These are phyloP conservation scores for Candida pseudofarinosa DNA, from an alignment of 805 yeast genomes.

Conservation along the genomic window DNA sequence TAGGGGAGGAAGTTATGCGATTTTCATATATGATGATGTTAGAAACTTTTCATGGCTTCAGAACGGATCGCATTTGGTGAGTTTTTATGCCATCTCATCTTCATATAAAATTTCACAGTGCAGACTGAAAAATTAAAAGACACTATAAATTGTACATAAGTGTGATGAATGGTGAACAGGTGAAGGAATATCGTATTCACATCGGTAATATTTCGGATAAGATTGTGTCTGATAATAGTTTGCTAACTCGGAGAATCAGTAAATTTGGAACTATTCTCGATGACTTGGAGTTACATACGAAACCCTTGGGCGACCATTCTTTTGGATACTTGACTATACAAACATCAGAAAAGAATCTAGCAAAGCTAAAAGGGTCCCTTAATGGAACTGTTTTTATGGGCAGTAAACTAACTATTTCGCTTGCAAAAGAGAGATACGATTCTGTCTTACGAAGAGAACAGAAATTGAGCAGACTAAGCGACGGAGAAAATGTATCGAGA, in stretches of 20 bases:
- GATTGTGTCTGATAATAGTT: constrained; percentile 42
- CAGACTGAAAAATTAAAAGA: background rate
- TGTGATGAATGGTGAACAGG: constrained; percentile 3
- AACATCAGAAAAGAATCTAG: constrained; percentile 42
- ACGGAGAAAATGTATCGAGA: background rate
- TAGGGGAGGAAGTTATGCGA: too few relatives aligned
- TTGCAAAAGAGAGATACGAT: constrained; percentile 55
- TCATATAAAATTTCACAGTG: background rate
- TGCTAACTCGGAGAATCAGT: constrained; percentile 51
- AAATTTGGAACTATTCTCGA: constrained; percentile 56
- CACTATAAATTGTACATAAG: background rate
- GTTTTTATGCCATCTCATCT: constrained; percentile 2
- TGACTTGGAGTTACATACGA: constrained; percentile 51
- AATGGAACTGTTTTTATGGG: constrained; percentile 79
- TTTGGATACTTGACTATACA: constrained; percentile 68
- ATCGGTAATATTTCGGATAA: constrained; percentile 64
- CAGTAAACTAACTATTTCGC: constrained; percentile 52
- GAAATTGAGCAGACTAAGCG: background rate
- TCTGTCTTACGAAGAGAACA: constrained; percentile 15
- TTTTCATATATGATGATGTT: too few relatives aligned
- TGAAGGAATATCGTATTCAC: constrained; percentile 40
- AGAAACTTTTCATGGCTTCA: too few relatives aligned
- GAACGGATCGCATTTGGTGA: background rate
- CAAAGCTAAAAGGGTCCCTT: constrained; percentile 50
- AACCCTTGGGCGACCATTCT: constrained; percentile 47